phyloP scores from a whole-genome alignment of 2,329 filamentous ascomycete genomes.

The Aspergillus neotritici region DNA sequence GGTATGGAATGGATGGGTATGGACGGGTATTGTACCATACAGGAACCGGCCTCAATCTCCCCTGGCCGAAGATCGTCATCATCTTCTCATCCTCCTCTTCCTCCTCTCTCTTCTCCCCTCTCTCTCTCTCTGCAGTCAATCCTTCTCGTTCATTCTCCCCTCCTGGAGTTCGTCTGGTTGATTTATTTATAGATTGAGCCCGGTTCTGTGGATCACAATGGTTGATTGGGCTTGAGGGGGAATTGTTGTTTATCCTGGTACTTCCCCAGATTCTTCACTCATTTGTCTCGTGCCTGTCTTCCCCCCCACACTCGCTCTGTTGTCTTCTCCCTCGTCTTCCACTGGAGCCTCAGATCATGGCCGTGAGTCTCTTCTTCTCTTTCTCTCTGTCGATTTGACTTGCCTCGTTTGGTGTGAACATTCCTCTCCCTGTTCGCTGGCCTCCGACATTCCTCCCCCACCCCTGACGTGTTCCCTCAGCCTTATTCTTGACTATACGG shows the following conservation, averaged over 20 bases:
- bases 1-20: neutral
- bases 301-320: neutral
- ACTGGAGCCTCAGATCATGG: slow-evolving; percentile 16
- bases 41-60: slow-evolving; percentile 12
- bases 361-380: slow-evolving; percentile 14
- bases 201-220: slow-evolving; percentile 12
- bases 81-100: slow-evolving; percentile 12
- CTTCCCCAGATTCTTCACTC: slow-evolving; percentile 5
- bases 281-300: too few relatives aligned
- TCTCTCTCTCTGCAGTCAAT: slow-evolving; percentile 2
- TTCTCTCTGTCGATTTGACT: too few relatives aligned
- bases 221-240: too few relatives aligned
- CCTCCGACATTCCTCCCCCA: neutral
- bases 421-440: too few relatives aligned
- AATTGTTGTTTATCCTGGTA: neutral
- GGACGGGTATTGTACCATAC: neutral
- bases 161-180: too few relatives aligned
- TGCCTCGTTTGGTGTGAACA: too few relatives aligned
- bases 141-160: too few relatives aligned
- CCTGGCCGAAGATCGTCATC: slow-evolving; percentile 22
- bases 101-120: slow-evolving; percentile 10
- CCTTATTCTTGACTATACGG: neutral
- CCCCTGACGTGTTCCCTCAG: neutral
- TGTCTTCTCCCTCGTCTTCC: slow-evolving; percentile 6
- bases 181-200: slow-evolving; percentile 13